Conservation (phyloP, 345 rosid genomes). For the Reutealis trisperma region DNA sequence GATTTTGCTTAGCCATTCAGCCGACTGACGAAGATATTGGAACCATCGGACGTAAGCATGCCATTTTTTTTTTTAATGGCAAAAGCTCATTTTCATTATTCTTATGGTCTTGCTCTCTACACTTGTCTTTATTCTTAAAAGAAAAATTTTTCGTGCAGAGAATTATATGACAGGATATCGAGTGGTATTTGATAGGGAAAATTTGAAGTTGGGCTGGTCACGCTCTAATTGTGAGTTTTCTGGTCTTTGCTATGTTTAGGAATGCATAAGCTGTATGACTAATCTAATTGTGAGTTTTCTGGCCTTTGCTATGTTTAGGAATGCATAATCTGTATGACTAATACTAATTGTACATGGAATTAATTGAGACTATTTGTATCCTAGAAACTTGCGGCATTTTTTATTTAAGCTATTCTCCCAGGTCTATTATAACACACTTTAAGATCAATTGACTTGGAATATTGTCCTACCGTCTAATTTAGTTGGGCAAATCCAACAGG, state of each 20-base stretch:
- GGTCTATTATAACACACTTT: too few species aligned
- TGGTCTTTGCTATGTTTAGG: too few species aligned
- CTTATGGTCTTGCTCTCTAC: neutral
- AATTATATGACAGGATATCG: constrained; percentile 79
- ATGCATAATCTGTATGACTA: neutral
- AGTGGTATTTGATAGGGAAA: constrained; percentile 81
- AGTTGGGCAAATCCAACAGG: neutral
- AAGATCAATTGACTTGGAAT: too few species aligned
- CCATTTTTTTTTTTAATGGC: neutral
- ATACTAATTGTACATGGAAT: neutral
- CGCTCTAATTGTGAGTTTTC: constrained; percentile 65
- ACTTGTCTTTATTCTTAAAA: neutral
- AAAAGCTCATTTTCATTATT: neutral
- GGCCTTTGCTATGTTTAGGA: neutral
- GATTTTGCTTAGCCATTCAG: constrained; percentile 74
- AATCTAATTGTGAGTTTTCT: constrained; percentile 38
- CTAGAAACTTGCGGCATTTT: too few species aligned
- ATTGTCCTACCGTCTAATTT: neutral
- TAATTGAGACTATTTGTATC: neutral
- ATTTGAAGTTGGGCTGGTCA: constrained; percentile 85
- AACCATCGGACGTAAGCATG: constrained; percentile 69
- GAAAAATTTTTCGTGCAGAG: constrained; percentile 52
- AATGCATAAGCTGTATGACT: too few species aligned
- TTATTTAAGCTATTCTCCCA: too few species aligned
- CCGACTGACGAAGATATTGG: constrained; percentile 58